A percentile compares a stretch with the other conserved stretches of the same genome.
phyloP scores from a whole-genome alignment of 441 rosid genomes.

The Croton laevigatus region DNA sequence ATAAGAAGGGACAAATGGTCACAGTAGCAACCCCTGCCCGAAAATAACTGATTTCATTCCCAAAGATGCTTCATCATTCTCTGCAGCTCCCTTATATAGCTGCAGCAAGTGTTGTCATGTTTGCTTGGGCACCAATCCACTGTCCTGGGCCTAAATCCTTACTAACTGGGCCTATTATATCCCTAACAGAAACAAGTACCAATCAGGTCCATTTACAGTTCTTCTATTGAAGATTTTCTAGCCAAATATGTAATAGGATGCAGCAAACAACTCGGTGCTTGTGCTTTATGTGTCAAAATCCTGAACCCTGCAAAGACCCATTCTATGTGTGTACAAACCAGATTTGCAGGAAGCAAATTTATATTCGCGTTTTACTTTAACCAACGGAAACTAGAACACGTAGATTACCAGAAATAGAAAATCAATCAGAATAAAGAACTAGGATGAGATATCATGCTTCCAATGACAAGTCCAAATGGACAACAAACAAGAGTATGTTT shows the following conservation, averaged over 20 bases:
- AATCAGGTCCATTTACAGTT: neutral
- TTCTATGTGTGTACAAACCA: neutral
- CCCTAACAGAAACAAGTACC: neutral
- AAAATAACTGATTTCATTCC: no score
- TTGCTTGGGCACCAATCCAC: no score
- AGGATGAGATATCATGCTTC: neutral
- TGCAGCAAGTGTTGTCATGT: no score
- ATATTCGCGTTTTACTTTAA: neutral
- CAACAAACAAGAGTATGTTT: no score
- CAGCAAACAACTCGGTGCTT: neutral
- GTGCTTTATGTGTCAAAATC: neutral
- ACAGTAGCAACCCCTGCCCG: no score
- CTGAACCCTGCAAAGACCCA: neutral
- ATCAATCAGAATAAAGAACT: neutral
- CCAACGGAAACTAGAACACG: neutral
- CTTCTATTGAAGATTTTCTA: neutral
- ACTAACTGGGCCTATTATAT: no score
- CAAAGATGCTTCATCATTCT: no score
- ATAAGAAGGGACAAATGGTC: no score
- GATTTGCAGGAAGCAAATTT: neutral
- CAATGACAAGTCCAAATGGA: neutral
- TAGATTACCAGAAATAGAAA: neutral
- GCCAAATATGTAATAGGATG: neutral
- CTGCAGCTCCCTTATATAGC: no score
- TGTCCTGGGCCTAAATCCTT: no score